These are phyloP conservation scores for Kodamaea restingae DNA, from an alignment of 805 yeast species.

Conservation along the genomic window DNA sequence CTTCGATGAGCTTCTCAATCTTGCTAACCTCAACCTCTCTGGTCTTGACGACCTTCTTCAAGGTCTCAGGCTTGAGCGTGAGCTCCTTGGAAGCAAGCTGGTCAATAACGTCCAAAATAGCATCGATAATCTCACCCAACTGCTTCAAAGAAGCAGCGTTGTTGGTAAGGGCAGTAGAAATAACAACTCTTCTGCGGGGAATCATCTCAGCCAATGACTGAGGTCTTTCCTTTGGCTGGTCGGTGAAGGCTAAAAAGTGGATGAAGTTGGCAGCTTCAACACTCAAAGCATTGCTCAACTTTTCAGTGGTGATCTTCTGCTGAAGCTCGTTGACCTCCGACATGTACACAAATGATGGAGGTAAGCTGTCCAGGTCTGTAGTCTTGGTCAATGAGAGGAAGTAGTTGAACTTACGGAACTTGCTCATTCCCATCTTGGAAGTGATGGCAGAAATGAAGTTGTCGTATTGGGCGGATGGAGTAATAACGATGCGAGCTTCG, in stretches of 20 bases:
- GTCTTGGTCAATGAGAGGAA: conserved; percentile 83
- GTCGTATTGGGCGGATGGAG: conserved; percentile 52
- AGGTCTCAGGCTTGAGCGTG: conserved; percentile 67
- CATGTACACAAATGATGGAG: conserved; percentile 80
- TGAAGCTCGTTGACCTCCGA: conserved; percentile 81
- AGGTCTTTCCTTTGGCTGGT: conserved; percentile 76
- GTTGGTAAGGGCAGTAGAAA: conserved; percentile 52
- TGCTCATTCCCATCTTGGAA: conserved; percentile 78
- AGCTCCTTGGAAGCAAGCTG: conserved; percentile 45
- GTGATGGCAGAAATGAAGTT: conserved; percentile 81
- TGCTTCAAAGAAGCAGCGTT: conserved; percentile 47
- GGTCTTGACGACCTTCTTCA: conserved; percentile 69
- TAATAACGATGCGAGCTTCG: conserved; percentile 57
- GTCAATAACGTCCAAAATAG: conserved; percentile 60
- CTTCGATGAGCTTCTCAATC: conserved; percentile 66
- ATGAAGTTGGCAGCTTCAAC: conserved; percentile 48
- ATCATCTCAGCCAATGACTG: conserved; percentile 49
- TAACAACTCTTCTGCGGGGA: conserved; percentile 49
- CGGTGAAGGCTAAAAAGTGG: conserved; percentile 75
- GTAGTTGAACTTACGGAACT: conserved; percentile 70
- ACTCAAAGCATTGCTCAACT: conserved; percentile 34
- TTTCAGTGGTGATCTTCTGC: conserved; percentile 53
- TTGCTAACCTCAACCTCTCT: conserved; percentile 73
- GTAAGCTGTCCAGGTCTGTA: conserved; percentile 64
- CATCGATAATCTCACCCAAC: conserved; percentile 46